phyloP scores from a whole-genome alignment of 768 basidiomycete genomes.

The Russula vinacea region DNA sequence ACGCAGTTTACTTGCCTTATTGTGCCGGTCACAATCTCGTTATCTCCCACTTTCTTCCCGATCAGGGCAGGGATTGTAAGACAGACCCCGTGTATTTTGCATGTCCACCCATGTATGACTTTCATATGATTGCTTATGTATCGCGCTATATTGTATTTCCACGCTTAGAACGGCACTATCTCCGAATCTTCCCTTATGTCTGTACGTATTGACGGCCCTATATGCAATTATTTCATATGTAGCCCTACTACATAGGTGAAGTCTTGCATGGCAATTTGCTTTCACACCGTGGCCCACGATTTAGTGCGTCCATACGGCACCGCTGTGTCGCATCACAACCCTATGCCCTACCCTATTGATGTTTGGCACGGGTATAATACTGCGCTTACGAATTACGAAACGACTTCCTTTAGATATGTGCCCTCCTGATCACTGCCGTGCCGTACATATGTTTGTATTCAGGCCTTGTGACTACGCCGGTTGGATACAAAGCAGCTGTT shows the following conservation, averaged over 20 bases:
- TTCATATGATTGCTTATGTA: constrained; percentile 11
- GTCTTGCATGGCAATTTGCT: not conserved
- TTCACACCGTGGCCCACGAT: no score
- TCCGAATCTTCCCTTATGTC: not conserved
- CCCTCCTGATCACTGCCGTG: not conserved
- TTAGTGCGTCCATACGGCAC: no score
- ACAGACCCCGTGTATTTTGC: constrained; percentile 5
- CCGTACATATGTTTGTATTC: not conserved
- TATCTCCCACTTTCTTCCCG: constrained; percentile 18
- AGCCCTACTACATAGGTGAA: not conserved
- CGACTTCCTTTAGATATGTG: not conserved
- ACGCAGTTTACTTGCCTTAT: constrained; percentile 16
- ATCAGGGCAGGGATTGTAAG: constrained; percentile 2
- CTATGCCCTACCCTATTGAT: not conserved
- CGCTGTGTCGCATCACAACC: not conserved
- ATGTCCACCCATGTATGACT: constrained; percentile 5
- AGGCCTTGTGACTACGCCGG: not conserved
- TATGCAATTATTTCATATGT: not conserved
- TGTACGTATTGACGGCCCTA: constrained; percentile 1
- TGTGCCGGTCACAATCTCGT: not conserved
- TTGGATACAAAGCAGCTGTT: not conserved
- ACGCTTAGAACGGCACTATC: constrained; percentile 11
- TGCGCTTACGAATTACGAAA: not conserved
- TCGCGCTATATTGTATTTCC: constrained; percentile 1
- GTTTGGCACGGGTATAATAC: not conserved